Evolutionary conservation across 2,329 filamentous ascomycete species (phyloP), one percentile per base, ranked within the genome.

Genomic region (Penicillium polonicum): DNA sequence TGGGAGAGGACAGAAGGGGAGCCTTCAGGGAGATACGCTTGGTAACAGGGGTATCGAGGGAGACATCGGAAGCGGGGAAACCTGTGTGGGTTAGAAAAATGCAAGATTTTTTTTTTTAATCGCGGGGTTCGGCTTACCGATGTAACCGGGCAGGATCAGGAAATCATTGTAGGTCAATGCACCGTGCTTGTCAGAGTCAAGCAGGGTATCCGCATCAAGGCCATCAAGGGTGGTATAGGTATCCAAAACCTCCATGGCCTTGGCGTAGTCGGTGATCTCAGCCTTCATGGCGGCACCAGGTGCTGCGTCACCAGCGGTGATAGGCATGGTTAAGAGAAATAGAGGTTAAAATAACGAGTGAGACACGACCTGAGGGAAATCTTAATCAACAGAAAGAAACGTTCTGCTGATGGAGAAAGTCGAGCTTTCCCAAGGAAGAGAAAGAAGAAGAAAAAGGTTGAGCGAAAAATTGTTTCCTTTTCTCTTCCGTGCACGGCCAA

Each of bases 151-250:
- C 61, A 99, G 85, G 70, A 99, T 81, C 63, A 99, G 87, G 82
- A 99, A 99, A 79, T 99, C 94, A 79, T 99, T 99, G 85, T 97
- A 99, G 59, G 93, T 97, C 72, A 99, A 83, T 71, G 94, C 94
- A 62, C 94, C 94, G 72, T 92, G 90, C 78, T 88, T 89, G 80
- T 89, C 89, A 66, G 93, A 92, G 81, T 99, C 90, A 76, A 97
- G 86, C 69, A 99, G 84, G 64, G 91, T 88, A 72, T 91, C 82
- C 71, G 95, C 86, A 74, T 91, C 86, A 69, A 99, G 88, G 59
- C 94, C 94, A 85, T 99, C 94, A 68, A 81, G 83, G 74, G 83
- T 83, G 65, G 87, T 75, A 78, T 96, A 97, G 72, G 93, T 78
- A 76, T 89, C 84, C 75, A 97, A 84, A 66, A 92, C 79, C 72